Evolutionary conservation across 1,284 basidiomycete species (phyloP), one percentile per base, ranked within the genome.

Genomic region (Golubevia sp.): DNA sequence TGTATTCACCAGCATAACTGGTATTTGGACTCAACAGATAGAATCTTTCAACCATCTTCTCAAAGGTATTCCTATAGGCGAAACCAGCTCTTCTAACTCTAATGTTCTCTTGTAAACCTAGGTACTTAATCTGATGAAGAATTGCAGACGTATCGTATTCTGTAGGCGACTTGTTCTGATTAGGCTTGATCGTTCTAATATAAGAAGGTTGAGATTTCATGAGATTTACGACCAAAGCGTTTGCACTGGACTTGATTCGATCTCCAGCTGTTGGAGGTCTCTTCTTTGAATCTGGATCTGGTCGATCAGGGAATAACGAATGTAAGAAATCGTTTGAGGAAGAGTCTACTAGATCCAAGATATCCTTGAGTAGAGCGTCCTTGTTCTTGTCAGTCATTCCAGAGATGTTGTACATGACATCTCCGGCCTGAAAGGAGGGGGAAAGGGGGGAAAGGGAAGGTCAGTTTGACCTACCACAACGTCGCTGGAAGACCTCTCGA

Each of bases 311-410:
- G 88, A 99, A 99, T 23, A 99, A 85, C 0, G 87, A 87, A 76
- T 94, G 92, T 67, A 99, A 83, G 87, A 99, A 83, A 53, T 61
- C 55, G 66, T 83, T 83, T 26, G 66, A 58, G 18, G 76, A 78
- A 51, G 87, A 86, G 38, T 90, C 92, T 63, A 99, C 88, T 54
- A 99, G 88, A 78, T 98, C 94, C 56, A 98, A 87, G 49, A 99
- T 87, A 82, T 99, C 97, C 85, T 98, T 98, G 83, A 94, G 88
- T 30, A 99, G 88, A 3, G 93, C 90, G 77, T 99, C 97, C 88
- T 99, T 99, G 88, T 99, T 99, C 89, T 99, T 99, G 86, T 99
- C 97, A 18, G 97, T 99, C 97, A 99, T 99, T 7, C 97, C 97
- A 15, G 91, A 84, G 6, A 99, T 90, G 71, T 94, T 97, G 87